These are phyloP conservation scores for Debaryomycetaceae sp. DNA, from an alignment of 1,139 yeast species.

Conservation along the genomic window DNA sequence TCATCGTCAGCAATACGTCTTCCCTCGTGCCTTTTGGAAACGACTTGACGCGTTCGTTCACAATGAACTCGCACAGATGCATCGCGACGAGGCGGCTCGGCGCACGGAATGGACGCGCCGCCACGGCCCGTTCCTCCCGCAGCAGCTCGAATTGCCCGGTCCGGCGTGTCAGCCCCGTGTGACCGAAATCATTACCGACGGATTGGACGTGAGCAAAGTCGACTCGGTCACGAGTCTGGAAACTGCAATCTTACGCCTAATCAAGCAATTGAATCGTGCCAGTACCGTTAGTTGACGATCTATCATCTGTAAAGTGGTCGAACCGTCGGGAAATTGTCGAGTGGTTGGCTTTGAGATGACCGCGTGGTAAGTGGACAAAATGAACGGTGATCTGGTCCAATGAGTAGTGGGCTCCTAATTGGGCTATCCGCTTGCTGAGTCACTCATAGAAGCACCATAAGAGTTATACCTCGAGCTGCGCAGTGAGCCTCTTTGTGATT, in stretches of 20 bases:
- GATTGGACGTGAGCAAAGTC: conserved; percentile 18
- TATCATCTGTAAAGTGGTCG: too few species aligned
- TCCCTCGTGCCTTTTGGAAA: conserved; percentile 26
- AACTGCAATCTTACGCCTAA: not conserved
- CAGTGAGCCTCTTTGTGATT: too few species aligned
- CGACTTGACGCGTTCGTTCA: conserved; percentile 23
- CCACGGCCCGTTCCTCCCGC: conserved; percentile 34
- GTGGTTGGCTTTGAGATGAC: too few species aligned
- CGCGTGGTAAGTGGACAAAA: too few species aligned
- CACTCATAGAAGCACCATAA: too few species aligned
- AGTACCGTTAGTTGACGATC: too few species aligned
- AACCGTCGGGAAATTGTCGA: too few species aligned
- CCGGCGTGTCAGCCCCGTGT: conserved; percentile 27
- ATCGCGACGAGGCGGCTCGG: conserved; percentile 24
- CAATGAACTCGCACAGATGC: conserved; percentile 22
- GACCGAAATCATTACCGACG: conserved; percentile 34
- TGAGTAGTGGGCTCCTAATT: too few species aligned
- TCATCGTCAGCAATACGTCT: conserved; percentile 29
- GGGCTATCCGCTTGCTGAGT: too few species aligned
- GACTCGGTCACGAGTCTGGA: not conserved
- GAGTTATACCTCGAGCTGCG: too few species aligned
- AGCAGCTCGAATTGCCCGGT: conserved; percentile 31
- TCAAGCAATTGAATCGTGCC: too few species aligned
- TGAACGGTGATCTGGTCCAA: too few species aligned
- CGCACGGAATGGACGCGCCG: conserved; percentile 27